A percentile compares a stretch with the other conserved stretches of the same genome.
Evolutionary conservation across 257 asterid genomes (phyloP).

Genomic region (Osmanthus fragrans): DNA sequence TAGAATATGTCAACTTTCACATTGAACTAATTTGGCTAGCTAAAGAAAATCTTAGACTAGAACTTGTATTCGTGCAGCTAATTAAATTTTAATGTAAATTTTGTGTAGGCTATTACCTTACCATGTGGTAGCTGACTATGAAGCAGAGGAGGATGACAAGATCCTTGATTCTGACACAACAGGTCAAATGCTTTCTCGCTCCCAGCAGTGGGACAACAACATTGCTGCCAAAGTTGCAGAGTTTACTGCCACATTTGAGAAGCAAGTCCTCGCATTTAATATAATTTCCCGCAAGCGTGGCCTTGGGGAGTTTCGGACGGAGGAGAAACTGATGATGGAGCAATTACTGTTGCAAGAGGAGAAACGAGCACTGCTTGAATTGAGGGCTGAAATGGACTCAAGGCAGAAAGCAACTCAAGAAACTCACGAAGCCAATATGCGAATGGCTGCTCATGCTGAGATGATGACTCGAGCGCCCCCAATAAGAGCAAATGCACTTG

Average conservation of each 20-base stretch:
- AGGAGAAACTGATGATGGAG: slow-evolving; percentile 96
- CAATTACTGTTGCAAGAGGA: slow-evolving; percentile 84
- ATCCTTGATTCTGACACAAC: slow-evolving; percentile 90
- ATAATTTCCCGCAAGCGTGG: slow-evolving; percentile 80
- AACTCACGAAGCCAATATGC: slow-evolving; percentile 65
- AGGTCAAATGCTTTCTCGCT: slow-evolving; percentile 86
- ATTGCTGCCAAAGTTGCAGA: slow-evolving; percentile 95
- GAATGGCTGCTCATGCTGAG: slow-evolving; percentile 85
- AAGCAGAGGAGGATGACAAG: slow-evolving; percentile 99
- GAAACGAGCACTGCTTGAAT: slow-evolving; percentile 56
- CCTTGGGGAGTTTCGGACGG: slow-evolving; percentile 89
- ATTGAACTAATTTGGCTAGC: slow-evolving; percentile 8
- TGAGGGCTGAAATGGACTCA: slow-evolving; percentile 66
- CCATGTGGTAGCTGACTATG: slow-evolving; percentile 99
- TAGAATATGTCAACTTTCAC: not conserved
- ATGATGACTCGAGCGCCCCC: slow-evolving; percentile 84
- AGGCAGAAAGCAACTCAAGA: slow-evolving; percentile 64
- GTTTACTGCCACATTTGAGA: slow-evolving; percentile 96
- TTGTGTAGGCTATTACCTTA: slow-evolving; percentile 82
- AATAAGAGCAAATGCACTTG: slow-evolving; percentile 64
- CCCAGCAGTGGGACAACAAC: slow-evolving; percentile 98
- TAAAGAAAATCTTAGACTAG: not conserved
- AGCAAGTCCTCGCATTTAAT: slow-evolving; percentile 95
- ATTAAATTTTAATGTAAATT: slow-evolving; percentile 10
- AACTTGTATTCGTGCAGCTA: not conserved